Percentiles rank a stretch among this genome's conserved stretches.
These are phyloP conservation scores for Diaporthe nobilis DNA, from an alignment of 2,329 filamentous ascomycete species.

Conservation along the genomic window DNA sequence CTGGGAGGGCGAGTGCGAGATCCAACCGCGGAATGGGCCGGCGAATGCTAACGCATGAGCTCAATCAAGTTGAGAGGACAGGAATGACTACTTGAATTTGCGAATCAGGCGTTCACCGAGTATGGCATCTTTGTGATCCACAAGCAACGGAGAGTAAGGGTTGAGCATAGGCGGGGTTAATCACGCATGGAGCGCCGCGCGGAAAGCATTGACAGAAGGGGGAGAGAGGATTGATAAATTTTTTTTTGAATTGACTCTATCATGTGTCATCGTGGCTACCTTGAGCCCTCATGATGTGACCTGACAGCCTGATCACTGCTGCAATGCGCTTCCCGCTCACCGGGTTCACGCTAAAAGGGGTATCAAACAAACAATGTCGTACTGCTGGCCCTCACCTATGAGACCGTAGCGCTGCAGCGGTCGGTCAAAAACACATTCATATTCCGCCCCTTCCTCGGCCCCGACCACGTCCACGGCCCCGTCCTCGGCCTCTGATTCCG, in stretches of 20 bases:
- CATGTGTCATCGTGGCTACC: not conserved
- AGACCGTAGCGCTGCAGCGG: not conserved
- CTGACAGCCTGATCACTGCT: not conserved
- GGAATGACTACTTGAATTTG: constrained; percentile 27
- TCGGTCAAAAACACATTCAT: not conserved
- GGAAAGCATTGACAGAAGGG: not conserved
- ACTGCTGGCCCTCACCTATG: not conserved
- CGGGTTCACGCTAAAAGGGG: not conserved
- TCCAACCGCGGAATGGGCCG: not conserved
- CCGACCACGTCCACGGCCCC: constrained; percentile 35
- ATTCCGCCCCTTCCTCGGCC: constrained; percentile 38
- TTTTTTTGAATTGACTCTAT: not conserved
- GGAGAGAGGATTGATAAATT: not conserved
- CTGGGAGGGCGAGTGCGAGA: not conserved
- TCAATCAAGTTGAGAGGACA: constrained; percentile 35
- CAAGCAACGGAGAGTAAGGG: constrained; percentile 5
- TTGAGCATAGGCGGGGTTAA: constrained; percentile 13
- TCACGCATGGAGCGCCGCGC: not conserved
- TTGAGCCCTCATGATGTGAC: not conserved
- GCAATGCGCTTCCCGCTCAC: not conserved
- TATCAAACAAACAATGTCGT: not conserved
- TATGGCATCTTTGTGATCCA: not conserved
- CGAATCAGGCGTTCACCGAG: constrained; percentile 23
- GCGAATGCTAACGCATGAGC: constrained; percentile 18
- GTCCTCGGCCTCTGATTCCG: constrained; percentile 31